Evolutionary conservation across 2,329 filamentous ascomycete species (phyloP).

Genomic region (Cladosporium velox): DNA sequence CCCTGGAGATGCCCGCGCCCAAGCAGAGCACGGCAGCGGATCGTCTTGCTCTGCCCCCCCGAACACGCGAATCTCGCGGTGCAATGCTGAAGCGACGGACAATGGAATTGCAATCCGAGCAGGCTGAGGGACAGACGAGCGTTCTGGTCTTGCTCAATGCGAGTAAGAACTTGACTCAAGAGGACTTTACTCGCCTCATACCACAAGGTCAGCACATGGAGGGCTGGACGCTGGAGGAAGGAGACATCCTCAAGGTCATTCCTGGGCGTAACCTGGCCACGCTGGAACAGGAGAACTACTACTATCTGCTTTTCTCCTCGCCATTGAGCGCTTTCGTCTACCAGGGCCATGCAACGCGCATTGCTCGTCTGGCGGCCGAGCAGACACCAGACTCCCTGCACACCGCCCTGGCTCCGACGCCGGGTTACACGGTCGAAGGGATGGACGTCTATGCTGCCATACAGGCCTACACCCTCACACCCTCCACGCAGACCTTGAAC

Average conservation of each 20-base stretch:
- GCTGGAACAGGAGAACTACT: conserved; percentile 63
- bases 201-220: conserved; percentile 65
- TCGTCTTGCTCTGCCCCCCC: not conserved
- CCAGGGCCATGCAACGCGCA: conserved; percentile 54
- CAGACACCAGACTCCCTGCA: conserved; percentile 46
- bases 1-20: conserved; percentile 28
- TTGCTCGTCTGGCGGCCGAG: conserved; percentile 51
- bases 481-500: conserved; percentile 42
- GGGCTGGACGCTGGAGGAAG: conserved; percentile 58
- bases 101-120: conserved; percentile 7
- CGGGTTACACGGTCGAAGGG: conserved; percentile 47
- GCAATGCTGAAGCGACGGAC: not conserved
- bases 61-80: not conserved
- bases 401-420: conserved; percentile 47
- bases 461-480: conserved; percentile 53
- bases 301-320: conserved; percentile 69
- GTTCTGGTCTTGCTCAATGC: conserved; percentile 61
- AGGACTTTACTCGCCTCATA: conserved; percentile 71
- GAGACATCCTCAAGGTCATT: conserved; percentile 60
- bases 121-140: conserved; percentile 36
- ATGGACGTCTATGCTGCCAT: conserved; percentile 49
- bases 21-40: not conserved
- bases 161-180: conserved; percentile 61
- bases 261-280: conserved; percentile 66
- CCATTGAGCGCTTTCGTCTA: conserved; percentile 63